A percentile compares a stretch with the other conserved stretches of the same genome.
Evolutionary conservation across 2,329 filamentous ascomycete genomes (phyloP).

Genomic region (Sclerotinia spermophila): DNA sequence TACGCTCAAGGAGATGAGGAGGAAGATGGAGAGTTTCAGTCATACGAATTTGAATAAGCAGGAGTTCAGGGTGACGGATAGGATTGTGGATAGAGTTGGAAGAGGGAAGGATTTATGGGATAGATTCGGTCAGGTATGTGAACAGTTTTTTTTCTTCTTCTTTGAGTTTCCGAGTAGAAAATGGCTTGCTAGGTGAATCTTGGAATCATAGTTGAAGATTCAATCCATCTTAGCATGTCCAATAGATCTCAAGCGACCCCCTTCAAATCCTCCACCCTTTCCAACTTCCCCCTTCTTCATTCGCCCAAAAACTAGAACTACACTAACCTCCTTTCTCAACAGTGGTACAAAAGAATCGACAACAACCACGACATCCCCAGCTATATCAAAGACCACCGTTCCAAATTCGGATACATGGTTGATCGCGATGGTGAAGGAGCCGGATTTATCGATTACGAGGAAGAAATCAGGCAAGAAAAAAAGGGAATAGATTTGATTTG

Average conservation of each 20-base stretch:
- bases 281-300: no score
- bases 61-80: constrained; percentile 40
- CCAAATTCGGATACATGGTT: constrained; percentile 28
- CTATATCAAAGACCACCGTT: constrained; percentile 37
- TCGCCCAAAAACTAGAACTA: background rate
- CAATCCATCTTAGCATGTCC: background rate
- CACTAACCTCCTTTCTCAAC: background rate
- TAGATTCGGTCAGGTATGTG: constrained; percentile 32
- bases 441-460: constrained; percentile 26
- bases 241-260: background rate
- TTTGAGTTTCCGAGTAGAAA: no score
- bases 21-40: constrained; percentile 43
- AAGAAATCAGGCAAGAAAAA: background rate
- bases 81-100: constrained; percentile 42
- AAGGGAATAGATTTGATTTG: background rate
- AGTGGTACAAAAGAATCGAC: constrained; percentile 38
- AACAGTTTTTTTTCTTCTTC: background rate
- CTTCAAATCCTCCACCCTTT: background rate
- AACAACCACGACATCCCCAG: constrained; percentile 43
- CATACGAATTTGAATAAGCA: constrained; percentile 41
- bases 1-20: constrained; percentile 41
- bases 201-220: background rate
- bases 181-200: background rate
- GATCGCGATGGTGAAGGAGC: constrained; percentile 27
- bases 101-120: constrained; percentile 44